Evolutionary conservation across 2,329 filamentous ascomycete species (phyloP), one percentile per base, ranked within the genome.

Genomic region (Nothophaeocryptopus gaeumannii): DNA sequence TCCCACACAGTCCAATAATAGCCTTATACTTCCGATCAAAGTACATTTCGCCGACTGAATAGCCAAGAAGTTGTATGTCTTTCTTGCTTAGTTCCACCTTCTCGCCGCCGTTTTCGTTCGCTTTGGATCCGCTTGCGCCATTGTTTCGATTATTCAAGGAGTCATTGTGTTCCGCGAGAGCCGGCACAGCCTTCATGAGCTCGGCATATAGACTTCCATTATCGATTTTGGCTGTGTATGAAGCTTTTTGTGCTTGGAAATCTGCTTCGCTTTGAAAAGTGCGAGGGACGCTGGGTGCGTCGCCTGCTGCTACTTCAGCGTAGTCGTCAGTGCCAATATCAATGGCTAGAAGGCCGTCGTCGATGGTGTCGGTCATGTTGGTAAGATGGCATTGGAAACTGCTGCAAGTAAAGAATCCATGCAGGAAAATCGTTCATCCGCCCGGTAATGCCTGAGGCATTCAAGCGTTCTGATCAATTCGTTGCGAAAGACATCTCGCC

Each of bases 1-100:
- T 48, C 15, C 44, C 46, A 45, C 64, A 63, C 2, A 68, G 36
- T 31, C 49, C 49, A 8, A 61, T 30, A 3, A 66, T 50, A 48
- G 73, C 70, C 60, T 80, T 77, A 56, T 82, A 84, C 56, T 78
- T 75, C 62, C 77, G 77, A 58, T 80, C 77, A 53, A 78, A 74
- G 32, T 77, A 77, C 71, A 85, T 81, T 40, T 84, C 76, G 8
- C 76, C 72, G 26, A 83, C 66, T 45, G 83, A 82, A 7, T 76
- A 77, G 30, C 70, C 68, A 37, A 81, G 72, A 50, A 67, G 48
- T 37, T 61, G 58, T 8, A 62, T 50, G 1, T 66, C 58, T 33
- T 60, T 62, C 53, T 66, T 68, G 38, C 56, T 49, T 33, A 68
- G 52, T 37, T 54, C 58, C 3, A 54, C 35, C 14, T 60, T 20